phyloP scores from a whole-genome alignment of 192 early-diverging fungal genomes.

The Cetraspora pellucida region DNA sequence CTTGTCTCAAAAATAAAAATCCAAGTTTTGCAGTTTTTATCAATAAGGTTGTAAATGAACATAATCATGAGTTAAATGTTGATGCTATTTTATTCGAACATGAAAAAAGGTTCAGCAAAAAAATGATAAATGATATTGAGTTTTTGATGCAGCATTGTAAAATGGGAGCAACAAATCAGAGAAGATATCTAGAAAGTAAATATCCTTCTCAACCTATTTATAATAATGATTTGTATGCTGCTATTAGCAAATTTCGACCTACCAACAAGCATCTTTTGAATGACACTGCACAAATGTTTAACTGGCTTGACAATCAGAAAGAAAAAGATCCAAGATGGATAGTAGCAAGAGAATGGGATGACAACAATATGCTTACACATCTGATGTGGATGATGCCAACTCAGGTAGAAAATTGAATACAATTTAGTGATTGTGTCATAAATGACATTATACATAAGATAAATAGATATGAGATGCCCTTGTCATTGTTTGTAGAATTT shows the following conservation, averaged over 20 bases:
- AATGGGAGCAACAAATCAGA: background rate
- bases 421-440: background rate
- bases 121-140: background rate
- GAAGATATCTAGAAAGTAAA: background rate
- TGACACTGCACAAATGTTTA: background rate
- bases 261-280: background rate
- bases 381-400: background rate
- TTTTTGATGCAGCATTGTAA: background rate
- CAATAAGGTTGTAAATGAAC: background rate
- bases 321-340: background rate
- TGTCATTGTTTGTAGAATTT: background rate
- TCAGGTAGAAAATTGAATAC: conserved; percentile 1
- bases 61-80: background rate
- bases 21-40: background rate
- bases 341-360: background rate
- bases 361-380: background rate
- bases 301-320: background rate
- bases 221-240: background rate
- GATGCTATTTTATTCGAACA: background rate
- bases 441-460: conserved; percentile 1
- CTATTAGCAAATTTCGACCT: background rate
- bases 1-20: background rate
- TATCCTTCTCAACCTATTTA: background rate
- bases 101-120: background rate
- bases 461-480: background rate